These are phyloP conservation scores for Vaccinium darrowii DNA, from an alignment of 148 eudicot genomes.

Conservation along the genomic window DNA sequence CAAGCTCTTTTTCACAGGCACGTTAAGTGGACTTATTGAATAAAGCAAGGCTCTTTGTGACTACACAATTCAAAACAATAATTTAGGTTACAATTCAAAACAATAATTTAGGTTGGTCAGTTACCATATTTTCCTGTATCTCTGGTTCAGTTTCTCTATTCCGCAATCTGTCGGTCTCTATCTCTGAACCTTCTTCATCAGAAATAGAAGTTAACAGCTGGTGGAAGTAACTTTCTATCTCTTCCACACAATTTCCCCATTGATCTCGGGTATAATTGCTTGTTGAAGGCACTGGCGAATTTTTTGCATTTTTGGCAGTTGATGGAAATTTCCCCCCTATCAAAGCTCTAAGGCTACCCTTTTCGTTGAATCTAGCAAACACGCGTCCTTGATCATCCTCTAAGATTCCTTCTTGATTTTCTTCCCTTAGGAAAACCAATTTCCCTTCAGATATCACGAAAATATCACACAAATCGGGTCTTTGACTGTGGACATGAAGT, in stretches of 20 bases:
- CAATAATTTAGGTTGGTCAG: not conserved
- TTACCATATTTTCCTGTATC: slow-evolving; percentile 14
- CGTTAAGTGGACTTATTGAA: slow-evolving; percentile 5
- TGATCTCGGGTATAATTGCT: slow-evolving; percentile 32
- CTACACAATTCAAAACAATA: slow-evolving; percentile 1
- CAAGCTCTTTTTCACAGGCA: slow-evolving; percentile 6
- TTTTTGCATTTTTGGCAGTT: slow-evolving; percentile 17
- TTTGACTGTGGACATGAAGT: slow-evolving; percentile 44
- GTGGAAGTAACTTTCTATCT: slow-evolving; percentile 63
- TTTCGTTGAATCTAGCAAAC: slow-evolving; percentile 44
- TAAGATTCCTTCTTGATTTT: slow-evolving; percentile 39
- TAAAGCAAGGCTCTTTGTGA: not conserved
- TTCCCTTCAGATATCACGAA: slow-evolving; percentile 54
- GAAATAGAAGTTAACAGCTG: slow-evolving; percentile 36
- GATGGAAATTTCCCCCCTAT: slow-evolving; percentile 27
- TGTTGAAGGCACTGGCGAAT: slow-evolving; percentile 20
- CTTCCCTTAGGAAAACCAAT: slow-evolving; percentile 51
- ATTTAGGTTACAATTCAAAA: not conserved
- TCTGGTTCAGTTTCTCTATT: slow-evolving; percentile 15
- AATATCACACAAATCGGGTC: slow-evolving; percentile 66
- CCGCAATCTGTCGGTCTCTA: slow-evolving; percentile 17
- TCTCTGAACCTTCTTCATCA: slow-evolving; percentile 32
- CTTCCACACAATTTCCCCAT: slow-evolving; percentile 48
- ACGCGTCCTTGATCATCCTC: slow-evolving; percentile 58
- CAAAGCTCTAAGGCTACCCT: slow-evolving; percentile 47